Evolutionary conservation across 2,329 filamentous ascomycete genomes (phyloP).

Genomic region (Aotearoamyces nothofagi): DNA sequence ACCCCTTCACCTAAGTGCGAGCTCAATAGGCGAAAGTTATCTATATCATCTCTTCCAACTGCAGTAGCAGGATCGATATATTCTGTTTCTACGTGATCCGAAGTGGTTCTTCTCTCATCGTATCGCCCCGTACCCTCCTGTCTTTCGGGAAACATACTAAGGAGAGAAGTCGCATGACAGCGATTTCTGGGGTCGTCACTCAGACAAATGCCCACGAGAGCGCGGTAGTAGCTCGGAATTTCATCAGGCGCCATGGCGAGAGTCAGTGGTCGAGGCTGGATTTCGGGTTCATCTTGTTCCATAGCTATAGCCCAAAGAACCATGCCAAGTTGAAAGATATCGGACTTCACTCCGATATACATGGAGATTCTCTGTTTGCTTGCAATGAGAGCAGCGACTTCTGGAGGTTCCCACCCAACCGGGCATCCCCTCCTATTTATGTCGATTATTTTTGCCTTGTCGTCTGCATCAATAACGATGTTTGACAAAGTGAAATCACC

Average conservation of each 20-base stretch:
- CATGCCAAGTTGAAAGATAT: conserved; percentile 94
- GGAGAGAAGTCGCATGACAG: conserved; percentile 55
- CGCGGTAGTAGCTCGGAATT: conserved; percentile 66
- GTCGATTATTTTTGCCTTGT: conserved; percentile 92
- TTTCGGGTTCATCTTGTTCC: conserved; percentile 80
- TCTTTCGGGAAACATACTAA: conserved; percentile 46
- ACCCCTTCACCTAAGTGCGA: conserved; percentile 1
- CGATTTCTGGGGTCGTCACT: conserved; percentile 58
- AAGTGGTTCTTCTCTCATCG: not conserved
- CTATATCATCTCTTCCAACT: conserved; percentile 4
- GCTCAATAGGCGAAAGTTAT: conserved; percentile 2
- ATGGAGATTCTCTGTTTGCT: conserved; percentile 84
- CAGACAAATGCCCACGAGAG: conserved; percentile 64
- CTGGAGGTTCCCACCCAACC: conserved; percentile 93
- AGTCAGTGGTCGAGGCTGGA: conserved; percentile 53
- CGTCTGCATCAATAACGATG: conserved; percentile 75
- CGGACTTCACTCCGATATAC: conserved; percentile 97
- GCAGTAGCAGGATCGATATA: conserved; percentile 4
- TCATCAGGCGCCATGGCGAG: conserved; percentile 37
- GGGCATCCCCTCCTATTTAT: conserved; percentile 96
- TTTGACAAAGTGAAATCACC: conserved; percentile 96
- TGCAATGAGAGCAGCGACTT: conserved; percentile 72
- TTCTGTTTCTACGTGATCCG: conserved; percentile 1
- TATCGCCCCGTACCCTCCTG: not conserved
- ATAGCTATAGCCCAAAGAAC: conserved; percentile 85